Conservation (phyloP, 2,329 filamentous ascomycete genomes). For the Sarocladium strictum region DNA sequence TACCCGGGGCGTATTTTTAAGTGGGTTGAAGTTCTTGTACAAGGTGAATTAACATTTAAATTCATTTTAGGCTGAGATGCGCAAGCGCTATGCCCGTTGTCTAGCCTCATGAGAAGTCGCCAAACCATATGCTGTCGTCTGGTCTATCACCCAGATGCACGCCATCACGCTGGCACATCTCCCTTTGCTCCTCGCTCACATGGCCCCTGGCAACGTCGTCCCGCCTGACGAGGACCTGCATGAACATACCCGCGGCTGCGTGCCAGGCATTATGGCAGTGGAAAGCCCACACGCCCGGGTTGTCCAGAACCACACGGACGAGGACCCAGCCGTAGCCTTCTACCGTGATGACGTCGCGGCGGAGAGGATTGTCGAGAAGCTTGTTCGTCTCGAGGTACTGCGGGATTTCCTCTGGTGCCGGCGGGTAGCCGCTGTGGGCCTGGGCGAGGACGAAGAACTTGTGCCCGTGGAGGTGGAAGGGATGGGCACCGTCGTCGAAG, state of each 20-base stretch:
- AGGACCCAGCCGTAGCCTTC: slow-evolving; percentile 49
- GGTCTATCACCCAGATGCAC: not conserved
- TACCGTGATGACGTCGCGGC: slow-evolving; percentile 40
- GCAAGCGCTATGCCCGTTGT: no score
- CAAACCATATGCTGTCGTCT: not conserved
- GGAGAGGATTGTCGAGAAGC: slow-evolving; percentile 24
- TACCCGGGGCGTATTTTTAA: no score
- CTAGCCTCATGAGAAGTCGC: not conserved
- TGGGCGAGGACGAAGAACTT: slow-evolving; percentile 42
- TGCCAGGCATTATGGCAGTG: slow-evolving; percentile 45
- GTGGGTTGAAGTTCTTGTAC: no score
- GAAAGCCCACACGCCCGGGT: slow-evolving; percentile 53
- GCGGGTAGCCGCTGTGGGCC: slow-evolving; percentile 25
- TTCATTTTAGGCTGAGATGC: no score
- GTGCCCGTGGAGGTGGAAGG: slow-evolving; percentile 33
- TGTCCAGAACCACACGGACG: slow-evolving; percentile 50
- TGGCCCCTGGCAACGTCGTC: not conserved
- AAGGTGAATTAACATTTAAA: no score
- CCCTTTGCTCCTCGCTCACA: not conserved
- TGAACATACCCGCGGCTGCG: slow-evolving; percentile 49
- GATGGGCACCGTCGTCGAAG: slow-evolving; percentile 44
- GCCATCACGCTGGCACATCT: not conserved
- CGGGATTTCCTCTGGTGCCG: slow-evolving; percentile 18
- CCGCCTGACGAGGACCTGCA: slow-evolving; percentile 34
- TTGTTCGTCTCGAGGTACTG: slow-evolving; percentile 18